These are phyloP conservation scores for Fraxinus sp. DNA, from an alignment of 305 asterid genomes.

Conservation along the genomic window DNA sequence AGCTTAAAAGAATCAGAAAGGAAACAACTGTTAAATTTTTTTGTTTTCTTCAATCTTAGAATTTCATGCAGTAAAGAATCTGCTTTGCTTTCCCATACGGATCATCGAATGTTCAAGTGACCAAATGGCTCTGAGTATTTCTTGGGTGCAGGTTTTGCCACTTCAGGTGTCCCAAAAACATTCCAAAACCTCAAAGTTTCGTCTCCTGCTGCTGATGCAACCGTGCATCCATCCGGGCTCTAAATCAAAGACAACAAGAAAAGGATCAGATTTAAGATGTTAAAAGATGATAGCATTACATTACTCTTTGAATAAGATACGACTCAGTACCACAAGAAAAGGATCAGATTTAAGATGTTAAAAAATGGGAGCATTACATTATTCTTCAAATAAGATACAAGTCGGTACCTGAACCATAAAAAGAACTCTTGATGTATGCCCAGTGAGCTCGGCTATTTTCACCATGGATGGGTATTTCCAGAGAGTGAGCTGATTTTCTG, in stretches of 20 bases:
- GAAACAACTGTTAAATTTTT: background rate
- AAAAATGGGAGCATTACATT: background rate
- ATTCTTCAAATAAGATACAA: background rate
- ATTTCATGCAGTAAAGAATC: background rate
- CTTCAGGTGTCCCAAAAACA: slow-evolving; percentile 77
- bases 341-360: background rate
- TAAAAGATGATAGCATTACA: background rate
- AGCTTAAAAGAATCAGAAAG: background rate
- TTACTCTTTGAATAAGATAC: background rate
- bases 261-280: background rate
- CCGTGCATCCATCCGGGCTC: slow-evolving; percentile 89
- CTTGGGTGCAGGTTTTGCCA: slow-evolving; percentile 55
- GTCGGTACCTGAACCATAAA: slow-evolving; percentile 69
- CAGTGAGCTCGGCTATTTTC: slow-evolving; percentile 81
- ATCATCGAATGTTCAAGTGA: slow-evolving; percentile 58
- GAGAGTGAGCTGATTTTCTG: slow-evolving; percentile 86
- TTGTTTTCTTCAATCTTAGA: background rate
- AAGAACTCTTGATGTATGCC: slow-evolving; percentile 89
- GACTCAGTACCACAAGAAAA: background rate
- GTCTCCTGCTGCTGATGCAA: slow-evolving; percentile 88
- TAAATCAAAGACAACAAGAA: background rate
- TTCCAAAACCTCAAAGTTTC: slow-evolving; percentile 84
- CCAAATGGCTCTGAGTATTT: slow-evolving; percentile 59
- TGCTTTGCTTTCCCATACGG: background rate
- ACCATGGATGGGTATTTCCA: slow-evolving; percentile 97